Evolutionary conservation across 768 basidiomycete genomes (phyloP).

Genomic region (Leccinum longicurvipes): DNA sequence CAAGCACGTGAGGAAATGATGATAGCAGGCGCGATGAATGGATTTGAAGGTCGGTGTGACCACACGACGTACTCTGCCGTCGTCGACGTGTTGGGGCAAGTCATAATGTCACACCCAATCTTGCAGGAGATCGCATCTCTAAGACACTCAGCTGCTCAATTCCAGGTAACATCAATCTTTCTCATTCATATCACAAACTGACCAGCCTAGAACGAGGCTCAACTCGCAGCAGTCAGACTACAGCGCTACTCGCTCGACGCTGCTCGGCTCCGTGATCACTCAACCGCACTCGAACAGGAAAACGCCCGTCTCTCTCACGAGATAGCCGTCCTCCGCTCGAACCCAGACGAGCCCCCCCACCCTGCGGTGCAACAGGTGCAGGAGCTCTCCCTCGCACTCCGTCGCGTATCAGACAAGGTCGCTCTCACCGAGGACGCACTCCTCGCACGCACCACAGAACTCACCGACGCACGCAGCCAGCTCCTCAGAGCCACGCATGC

Average conservation of each 20-base stretch:
- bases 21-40: conserved; percentile 61
- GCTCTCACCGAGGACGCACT: conserved; percentile 56
- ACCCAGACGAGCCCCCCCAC: conserved; percentile 44
- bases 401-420: conserved; percentile 67
- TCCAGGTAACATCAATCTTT: too few species aligned
- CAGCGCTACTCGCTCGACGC: conserved; percentile 59
- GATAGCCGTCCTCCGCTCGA: conserved; percentile 48
- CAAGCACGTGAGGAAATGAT: conserved; percentile 65
- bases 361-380: conserved; percentile 39
- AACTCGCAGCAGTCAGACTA: conserved; percentile 60
- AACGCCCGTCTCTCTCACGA: conserved; percentile 58
- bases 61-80: conserved; percentile 69
- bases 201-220: conserved; percentile 74
- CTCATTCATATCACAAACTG: too few species aligned
- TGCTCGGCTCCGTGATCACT: conserved; percentile 25
- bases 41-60: conserved; percentile 68
- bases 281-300: conserved; percentile 48
- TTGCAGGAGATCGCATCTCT: conserved; percentile 46
- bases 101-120: conserved; percentile 35
- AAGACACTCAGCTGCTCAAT: conserved; percentile 42
- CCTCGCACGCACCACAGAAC: conserved; percentile 44
- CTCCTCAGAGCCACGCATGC: conserved; percentile 39
- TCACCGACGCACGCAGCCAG: conserved; percentile 43
- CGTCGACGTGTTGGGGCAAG: too few species aligned
- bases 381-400: conserved; percentile 65